Conservation (phyloP, 148 eudicot genomes). For the Dysphania ambrosioides region DNA sequence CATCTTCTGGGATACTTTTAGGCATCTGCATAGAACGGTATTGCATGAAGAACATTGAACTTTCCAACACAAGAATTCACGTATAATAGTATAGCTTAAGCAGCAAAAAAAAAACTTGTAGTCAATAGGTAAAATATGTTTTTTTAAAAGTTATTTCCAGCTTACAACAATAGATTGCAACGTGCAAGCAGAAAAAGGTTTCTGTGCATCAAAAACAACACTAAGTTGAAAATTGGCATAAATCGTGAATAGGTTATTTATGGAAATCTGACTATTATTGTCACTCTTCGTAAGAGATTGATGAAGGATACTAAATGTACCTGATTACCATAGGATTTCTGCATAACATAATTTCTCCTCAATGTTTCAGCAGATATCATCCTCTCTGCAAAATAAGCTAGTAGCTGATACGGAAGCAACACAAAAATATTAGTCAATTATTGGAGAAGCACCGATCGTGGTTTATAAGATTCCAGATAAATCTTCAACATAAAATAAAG, state of each 20-base stretch:
- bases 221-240: background rate
- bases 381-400: slow-evolving; percentile 72
- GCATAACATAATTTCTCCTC: slow-evolving; percentile 67
- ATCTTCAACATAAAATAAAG: background rate
- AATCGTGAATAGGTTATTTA: background rate
- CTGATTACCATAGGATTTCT: slow-evolving; percentile 50
- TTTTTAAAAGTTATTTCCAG: no score
- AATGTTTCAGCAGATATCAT: slow-evolving; percentile 74
- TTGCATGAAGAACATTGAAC: no score
- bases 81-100: background rate
- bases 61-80: no score
- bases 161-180: no score
- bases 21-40: no score
- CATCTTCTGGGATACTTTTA: no score
- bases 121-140: no score
- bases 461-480: background rate
- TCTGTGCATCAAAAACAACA: background rate
- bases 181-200: background rate
- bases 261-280: background rate
- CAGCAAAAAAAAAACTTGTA: no score
- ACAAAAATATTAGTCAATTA: background rate
- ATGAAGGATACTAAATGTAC: slow-evolving; percentile 31
- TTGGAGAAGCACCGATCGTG: background rate
- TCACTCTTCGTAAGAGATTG: background rate
- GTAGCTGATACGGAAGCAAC: slow-evolving; percentile 42